Conservation (phyloP, 225 moss, liverwort and hornwort genomes). For the Bryoerythrophyllum caledonicum region DNA sequence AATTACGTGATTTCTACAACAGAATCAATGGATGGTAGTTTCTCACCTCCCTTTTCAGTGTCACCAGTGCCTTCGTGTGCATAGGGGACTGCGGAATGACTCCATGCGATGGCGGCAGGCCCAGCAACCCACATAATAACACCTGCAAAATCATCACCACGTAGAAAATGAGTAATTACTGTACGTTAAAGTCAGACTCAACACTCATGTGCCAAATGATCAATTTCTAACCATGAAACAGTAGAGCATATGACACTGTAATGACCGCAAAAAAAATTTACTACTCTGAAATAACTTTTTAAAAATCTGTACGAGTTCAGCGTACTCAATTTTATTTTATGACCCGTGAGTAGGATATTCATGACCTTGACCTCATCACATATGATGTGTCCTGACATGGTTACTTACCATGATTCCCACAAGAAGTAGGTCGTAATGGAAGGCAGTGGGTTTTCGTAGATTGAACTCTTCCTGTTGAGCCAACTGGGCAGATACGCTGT, state of each 20-base stretch:
- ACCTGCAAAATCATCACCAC: constrained; percentile 41
- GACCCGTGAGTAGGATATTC: too few relatives aligned
- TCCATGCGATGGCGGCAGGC: constrained; percentile 85
- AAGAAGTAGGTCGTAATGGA: constrained; percentile 64
- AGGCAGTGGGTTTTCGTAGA: constrained; percentile 60
- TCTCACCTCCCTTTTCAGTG: constrained; percentile 65
- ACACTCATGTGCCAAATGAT: too few relatives aligned
- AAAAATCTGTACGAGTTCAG: too few relatives aligned
- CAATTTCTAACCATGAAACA: too few relatives aligned
- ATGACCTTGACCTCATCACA: too few relatives aligned
- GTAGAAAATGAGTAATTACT: neutral
- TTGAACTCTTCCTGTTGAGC: constrained; percentile 75
- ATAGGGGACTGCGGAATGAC: constrained; percentile 82
- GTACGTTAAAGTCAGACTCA: neutral
- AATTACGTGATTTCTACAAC: neutral
- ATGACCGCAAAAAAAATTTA: too few relatives aligned
- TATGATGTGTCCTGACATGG: neutral
- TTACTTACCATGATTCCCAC: constrained; percentile 58
- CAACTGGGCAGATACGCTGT: constrained; percentile 69
- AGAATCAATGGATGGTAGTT: neutral
- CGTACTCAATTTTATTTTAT: too few relatives aligned
- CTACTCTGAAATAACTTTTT: too few relatives aligned
- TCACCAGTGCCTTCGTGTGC: constrained; percentile 67
- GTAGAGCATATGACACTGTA: neutral
- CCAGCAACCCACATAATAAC: constrained; percentile 63